phyloP scores from a whole-genome alignment of 345 rosid genomes.

The Melaleuca alternifolia region DNA sequence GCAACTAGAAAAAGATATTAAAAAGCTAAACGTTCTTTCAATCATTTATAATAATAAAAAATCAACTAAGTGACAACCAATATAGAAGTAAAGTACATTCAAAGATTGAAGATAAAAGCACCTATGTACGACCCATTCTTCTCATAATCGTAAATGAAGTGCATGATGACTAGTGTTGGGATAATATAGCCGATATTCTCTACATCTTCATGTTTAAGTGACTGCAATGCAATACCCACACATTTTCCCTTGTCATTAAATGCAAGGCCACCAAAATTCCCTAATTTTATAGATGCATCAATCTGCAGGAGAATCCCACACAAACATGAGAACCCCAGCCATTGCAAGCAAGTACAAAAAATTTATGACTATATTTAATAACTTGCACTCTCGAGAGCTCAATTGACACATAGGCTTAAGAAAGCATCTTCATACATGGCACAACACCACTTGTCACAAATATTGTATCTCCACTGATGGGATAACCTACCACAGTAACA shows the following conservation, averaged over 20 bases:
- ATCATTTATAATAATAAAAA: not conserved
- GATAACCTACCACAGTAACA: conserved; percentile 95
- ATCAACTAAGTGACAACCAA: not conserved
- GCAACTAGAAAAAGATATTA: not conserved
- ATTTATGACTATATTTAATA: not conserved
- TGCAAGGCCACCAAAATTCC: conserved; percentile 98
- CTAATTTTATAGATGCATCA: conserved; percentile 95
- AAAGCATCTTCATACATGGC: conserved; percentile 80
- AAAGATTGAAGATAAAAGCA: not conserved
- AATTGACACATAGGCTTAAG: conserved; percentile 85
- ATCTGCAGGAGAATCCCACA: conserved; percentile 32
- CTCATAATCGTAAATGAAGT: conserved; percentile 83
- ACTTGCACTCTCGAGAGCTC: conserved; percentile 94
- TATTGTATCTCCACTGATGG: conserved; percentile 92
- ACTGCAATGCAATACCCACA: conserved; percentile 98
- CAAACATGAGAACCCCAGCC: not conserved
- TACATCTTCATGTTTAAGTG: conserved; percentile 84
- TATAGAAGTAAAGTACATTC: not conserved
- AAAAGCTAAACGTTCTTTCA: not conserved
- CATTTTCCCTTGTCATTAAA: conserved; percentile 84
- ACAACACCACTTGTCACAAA: conserved; percentile 97
- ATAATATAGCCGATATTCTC: conserved; percentile 95
- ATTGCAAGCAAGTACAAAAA: not conserved
- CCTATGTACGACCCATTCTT: conserved; percentile 86
- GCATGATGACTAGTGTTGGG: conserved; percentile 85